These are phyloP conservation scores for Eimeria sp. DNA, from an alignment of 169 alveolate genomes.

Conservation along the genomic window DNA sequence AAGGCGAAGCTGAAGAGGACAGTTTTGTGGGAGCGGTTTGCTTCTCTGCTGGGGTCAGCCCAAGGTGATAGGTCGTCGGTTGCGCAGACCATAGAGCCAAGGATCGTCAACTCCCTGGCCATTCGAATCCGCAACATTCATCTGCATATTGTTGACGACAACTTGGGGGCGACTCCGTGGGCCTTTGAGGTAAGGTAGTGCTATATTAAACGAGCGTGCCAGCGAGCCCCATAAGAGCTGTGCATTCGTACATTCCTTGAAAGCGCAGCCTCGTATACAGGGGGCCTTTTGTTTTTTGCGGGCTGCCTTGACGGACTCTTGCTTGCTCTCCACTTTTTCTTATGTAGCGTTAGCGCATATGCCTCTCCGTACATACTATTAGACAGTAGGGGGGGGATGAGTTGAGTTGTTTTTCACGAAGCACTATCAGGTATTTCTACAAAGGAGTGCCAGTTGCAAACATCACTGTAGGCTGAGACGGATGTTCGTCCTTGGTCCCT, in stretches of 20 bases:
- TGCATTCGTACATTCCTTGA: background rate
- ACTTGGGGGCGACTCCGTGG: conserved; percentile 88
- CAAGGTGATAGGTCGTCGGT: conserved; percentile 77
- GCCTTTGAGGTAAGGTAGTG: conserved; percentile 85
- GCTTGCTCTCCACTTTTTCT: background rate
- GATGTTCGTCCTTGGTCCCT: background rate
- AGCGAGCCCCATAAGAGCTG: background rate
- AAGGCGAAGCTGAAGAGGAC: conserved; percentile 75
- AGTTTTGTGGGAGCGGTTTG: conserved; percentile 76
- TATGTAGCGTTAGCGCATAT: background rate
- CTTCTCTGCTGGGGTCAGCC: conserved; percentile 70
- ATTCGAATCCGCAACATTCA: conserved; percentile 88
- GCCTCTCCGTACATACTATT: background rate
- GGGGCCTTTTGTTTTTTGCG: background rate
- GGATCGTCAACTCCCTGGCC: conserved; percentile 88
- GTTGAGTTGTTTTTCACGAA: background rate
- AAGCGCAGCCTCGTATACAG: background rate
- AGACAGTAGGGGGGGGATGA: background rate
- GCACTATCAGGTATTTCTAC: background rate
- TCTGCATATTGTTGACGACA: conserved; percentile 88
- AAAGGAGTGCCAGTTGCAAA: background rate
- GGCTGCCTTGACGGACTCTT: no score
- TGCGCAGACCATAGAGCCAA: conserved; percentile 87
- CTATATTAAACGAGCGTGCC: background rate
- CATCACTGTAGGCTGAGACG: background rate